Evolutionary conservation across 106 monocot species (phyloP), one percentile per base, ranked within the genome.

Genomic region (Apostasia shenzhenica): DNA sequence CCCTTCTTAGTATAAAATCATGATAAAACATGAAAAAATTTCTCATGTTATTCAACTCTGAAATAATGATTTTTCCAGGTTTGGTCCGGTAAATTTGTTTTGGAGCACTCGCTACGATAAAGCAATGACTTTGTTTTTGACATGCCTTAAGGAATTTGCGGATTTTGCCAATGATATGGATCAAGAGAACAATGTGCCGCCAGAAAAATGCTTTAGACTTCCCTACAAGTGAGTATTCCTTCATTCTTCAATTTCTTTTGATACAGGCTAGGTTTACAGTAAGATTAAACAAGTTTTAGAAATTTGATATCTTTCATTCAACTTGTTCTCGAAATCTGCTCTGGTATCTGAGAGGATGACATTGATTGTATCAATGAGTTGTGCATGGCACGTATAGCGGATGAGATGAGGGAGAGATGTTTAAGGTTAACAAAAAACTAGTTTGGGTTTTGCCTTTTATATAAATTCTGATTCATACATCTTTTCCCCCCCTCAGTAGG

Each of bases 51-150:
- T 26, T 26, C 26, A 26, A 26, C 26, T 26, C 26, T 26, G 26
- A 26, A 26, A 26, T 26, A 26, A 26, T 26, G 26, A 26, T 26
- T 26, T 26, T 26, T 26, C 69, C 85, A 99, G 99, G 78, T 93
- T 88, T 88, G 99, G 99, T 43, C 99, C 99, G 49, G 92, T 99
- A 49, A 99, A 93, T 76, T 78, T 99, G 54, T 99, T 99, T 71
- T 99, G 99, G 99, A 99, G 99, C 75, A 93, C 93, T 55, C 79
- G 87, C 40, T 99, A 93, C 77, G 92, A 99, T 76, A 99, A 87
- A 73, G 99, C 90, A 68, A 99, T 93, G 99, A 88, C 87, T 72
- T 73, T 93, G 70, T 99, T 83, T 52, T 73, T 99, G 64, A 88
- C 85, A 51, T 99, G 93, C 74, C 90, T 99, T 37, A 90, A 93